phyloP scores from a whole-genome alignment of 495 filamentous ascomycete species.

The Massariosphaeria phaeospora region DNA sequence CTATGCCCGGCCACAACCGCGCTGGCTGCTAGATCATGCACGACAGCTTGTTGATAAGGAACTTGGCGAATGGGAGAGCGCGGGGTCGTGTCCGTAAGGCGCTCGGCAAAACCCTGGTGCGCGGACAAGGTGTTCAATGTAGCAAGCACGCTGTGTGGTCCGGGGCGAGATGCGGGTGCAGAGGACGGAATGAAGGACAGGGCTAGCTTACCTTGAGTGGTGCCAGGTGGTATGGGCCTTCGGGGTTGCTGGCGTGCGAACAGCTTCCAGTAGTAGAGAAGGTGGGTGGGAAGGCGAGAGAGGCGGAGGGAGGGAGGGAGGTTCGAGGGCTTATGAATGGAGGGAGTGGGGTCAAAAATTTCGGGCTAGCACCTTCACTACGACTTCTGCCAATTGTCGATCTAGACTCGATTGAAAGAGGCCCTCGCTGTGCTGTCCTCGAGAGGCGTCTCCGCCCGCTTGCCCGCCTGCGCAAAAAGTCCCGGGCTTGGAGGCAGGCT shows the following conservation, averaged over 20 bases:
- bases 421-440: slow-evolving; percentile 8
- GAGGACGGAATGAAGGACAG: neutral
- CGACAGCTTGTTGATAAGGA: slow-evolving; percentile 29
- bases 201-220: slow-evolving; percentile 21
- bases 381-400: slow-evolving; percentile 21
- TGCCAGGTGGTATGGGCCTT: neutral
- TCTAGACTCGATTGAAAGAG: slow-evolving; percentile 20
- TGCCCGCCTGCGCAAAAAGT: slow-evolving; percentile 18
- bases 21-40: slow-evolving; percentile 25
- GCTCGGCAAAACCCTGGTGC: slow-evolving; percentile 28
- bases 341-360: slow-evolving; percentile 25
- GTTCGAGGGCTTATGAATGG: slow-evolving; percentile 24
- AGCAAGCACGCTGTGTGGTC: neutral
- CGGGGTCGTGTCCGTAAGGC: slow-evolving; percentile 19
- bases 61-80: slow-evolving; percentile 27
- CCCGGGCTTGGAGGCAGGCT: slow-evolving; percentile 12
- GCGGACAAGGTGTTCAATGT: slow-evolving; percentile 9
- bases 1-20: slow-evolving; percentile 15
- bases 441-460: slow-evolving; percentile 17
- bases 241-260: slow-evolving; percentile 9
- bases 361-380: slow-evolving; percentile 23
- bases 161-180: slow-evolving; percentile 11
- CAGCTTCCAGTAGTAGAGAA: slow-evolving; percentile 17
- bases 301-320: slow-evolving; percentile 3
- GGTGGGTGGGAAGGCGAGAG: slow-evolving; percentile 5